Base-by-base conservation (phyloP, 2,329 filamentous ascomycete species). In the Aspergillus spinulosporus region DNA sequence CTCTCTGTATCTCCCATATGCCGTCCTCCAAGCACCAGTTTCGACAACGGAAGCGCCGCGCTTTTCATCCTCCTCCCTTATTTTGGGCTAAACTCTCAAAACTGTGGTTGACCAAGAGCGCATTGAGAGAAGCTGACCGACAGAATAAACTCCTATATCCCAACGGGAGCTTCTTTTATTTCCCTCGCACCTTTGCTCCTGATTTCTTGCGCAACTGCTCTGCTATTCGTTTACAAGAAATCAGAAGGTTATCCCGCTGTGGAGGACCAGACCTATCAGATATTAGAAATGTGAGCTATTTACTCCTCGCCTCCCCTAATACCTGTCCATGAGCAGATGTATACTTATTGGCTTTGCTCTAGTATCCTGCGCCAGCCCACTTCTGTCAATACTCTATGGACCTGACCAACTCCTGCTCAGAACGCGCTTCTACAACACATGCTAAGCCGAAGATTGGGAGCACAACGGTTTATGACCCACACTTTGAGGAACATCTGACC, bases 121-220 rank as follows among this genome's bases (percentile, higher is more conserved):
- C 51, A 28, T 54, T 54, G 42, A 39, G 44, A 54, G 49, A 52
- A 45, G 29, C 36, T 31, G 28, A 52, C 14, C 49, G 49, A 34
- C 14, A n/a, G 36, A 44, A 44, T 7, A 26, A 45, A 32, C 43
- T 36, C 51, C 44, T 39, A 31, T 48, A 43, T 48, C 37, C 51
- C 47, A 48, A n/a, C 34, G 43, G 11, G 34, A 28, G 15, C 21
- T 50, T 26, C 28, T 5, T 26, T 42, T 32, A 36, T 50, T 31
- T 11, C 37, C 21, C 51, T 48, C n/a, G 42, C 36, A 54, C 12
- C 36, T 54, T 54, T 45, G 51, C 44, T 43, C 36, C 51, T 48
- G 44, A 48, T 45, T 54, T 48, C 31, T 39, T 54, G 44, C 44
- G 42, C 36, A 54, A 54, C 51, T 54, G 51, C 51, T 54, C 36